Percentiles rank a stretch among this genome's conserved stretches.
phyloP scores from a whole-genome alignment of 148 eudicot genomes.

The Polygonum aviculare region DNA sequence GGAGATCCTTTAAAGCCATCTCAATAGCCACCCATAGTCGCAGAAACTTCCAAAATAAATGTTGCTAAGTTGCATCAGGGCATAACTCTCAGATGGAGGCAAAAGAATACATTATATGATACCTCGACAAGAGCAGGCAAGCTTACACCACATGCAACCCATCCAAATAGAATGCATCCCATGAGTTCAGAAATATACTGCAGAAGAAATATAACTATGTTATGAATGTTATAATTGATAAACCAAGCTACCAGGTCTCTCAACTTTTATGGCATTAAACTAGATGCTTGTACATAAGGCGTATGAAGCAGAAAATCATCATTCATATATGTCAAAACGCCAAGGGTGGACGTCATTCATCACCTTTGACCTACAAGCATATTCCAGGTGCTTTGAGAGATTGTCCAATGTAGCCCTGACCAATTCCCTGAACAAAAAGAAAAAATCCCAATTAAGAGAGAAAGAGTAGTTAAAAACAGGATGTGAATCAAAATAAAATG shows the following conservation, averaged over 20 bases:
- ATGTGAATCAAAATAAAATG: conserved; percentile 9
- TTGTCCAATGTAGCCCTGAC: conserved; percentile 63
- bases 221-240: background rate
- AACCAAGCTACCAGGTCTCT: background rate
- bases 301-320: background rate
- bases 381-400: conserved; percentile 56
- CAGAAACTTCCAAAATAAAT: background rate
- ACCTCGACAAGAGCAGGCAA: conserved; percentile 86
- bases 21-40: conserved; percentile 1
- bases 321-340: background rate
- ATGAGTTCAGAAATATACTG: conserved; percentile 89
- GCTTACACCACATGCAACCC: conserved; percentile 86
- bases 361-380: conserved; percentile 71
- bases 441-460: background rate
- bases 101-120: conserved; percentile 1
- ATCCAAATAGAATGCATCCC: conserved; percentile 68
- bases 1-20: background rate
- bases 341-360: background rate
- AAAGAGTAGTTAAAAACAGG: conserved; percentile 2
- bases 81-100: background rate
- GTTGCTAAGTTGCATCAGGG: background rate
- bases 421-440: conserved; percentile 50
- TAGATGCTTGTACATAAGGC: background rate
- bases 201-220: conserved; percentile 12
- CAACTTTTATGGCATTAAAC: background rate